These are phyloP conservation scores for Bidens hawaiensis DNA, from an alignment of 140 eudicot genomes.

Conservation along the genomic window DNA sequence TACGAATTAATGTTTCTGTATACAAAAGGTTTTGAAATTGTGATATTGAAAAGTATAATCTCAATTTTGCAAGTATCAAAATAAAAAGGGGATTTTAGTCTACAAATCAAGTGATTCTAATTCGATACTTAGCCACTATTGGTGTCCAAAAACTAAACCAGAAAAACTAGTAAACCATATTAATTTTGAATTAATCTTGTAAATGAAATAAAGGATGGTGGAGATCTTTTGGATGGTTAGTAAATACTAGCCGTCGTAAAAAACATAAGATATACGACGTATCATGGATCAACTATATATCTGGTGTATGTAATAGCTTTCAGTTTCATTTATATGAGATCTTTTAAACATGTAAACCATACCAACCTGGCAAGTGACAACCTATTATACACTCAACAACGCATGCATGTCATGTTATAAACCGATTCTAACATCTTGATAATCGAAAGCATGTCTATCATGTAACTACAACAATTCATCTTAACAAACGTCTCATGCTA, in stretches of 20 bases:
- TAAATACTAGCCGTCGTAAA: background rate
- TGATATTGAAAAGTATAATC: background rate
- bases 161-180: conserved; percentile 9
- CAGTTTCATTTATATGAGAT: no score
- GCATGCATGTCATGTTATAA: no score
- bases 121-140: background rate
- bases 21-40: background rate
- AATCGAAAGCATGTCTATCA: no score
- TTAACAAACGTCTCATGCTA: no score
- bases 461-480: no score
- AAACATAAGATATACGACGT: no score
- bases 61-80: background rate
- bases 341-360: no score
- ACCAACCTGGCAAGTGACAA: no score
- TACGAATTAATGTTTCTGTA: background rate
- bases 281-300: no score
- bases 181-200: background rate
- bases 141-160: background rate
- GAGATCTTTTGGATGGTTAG: background rate
- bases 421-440: no score
- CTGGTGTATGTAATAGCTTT: no score
- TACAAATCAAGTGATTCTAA: conserved; percentile 2
- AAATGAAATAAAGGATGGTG: background rate
- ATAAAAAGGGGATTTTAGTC: background rate
- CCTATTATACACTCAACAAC: no score